These are phyloP conservation scores for Tetrapyrgos nigripes DNA, from an alignment of 1,284 basidiomycete species.

Conservation along the genomic window DNA sequence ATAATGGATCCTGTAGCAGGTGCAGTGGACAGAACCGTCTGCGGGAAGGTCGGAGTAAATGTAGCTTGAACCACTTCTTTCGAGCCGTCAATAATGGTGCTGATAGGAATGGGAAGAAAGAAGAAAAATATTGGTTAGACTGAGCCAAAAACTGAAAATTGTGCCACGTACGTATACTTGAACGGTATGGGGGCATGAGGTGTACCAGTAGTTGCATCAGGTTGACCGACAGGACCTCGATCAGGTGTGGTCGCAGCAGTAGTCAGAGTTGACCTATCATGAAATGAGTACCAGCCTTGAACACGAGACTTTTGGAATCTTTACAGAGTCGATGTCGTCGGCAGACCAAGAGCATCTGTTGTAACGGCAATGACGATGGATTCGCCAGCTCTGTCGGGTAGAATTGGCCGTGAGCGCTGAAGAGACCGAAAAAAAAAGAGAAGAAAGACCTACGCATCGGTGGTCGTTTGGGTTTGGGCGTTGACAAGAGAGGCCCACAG, in stretches of 20 bases:
- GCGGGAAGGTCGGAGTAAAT: constrained; percentile 64
- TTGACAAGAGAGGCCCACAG: constrained; percentile 32
- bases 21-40: constrained; percentile 41
- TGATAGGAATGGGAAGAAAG: constrained; percentile 38
- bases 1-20: constrained; percentile 58
- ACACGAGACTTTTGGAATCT: constrained; percentile 19
- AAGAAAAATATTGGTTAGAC: background rate
- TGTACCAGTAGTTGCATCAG: constrained; percentile 43
- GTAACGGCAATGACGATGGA: constrained; percentile 62
- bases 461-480: constrained; percentile 55
- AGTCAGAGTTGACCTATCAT: constrained; percentile 28
- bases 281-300: constrained; percentile 10
- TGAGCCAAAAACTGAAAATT: too few species aligned
- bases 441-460: constrained; percentile 46
- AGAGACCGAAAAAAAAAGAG: constrained; percentile 5
- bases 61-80: constrained; percentile 49
- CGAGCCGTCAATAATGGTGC: constrained; percentile 61
- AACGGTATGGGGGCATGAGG: constrained; percentile 55
- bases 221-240: constrained; percentile 66
- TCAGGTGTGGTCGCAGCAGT: constrained; percentile 22
- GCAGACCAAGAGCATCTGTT: constrained; percentile 45
- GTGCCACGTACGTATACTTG: constrained; percentile 39
- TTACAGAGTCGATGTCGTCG: constrained; percentile 56
- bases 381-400: constrained; percentile 48
- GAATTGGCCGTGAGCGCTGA: constrained; percentile 4